phyloP scores from a whole-genome alignment of 805 yeast species.

The Jamesozyma hellenica region DNA sequence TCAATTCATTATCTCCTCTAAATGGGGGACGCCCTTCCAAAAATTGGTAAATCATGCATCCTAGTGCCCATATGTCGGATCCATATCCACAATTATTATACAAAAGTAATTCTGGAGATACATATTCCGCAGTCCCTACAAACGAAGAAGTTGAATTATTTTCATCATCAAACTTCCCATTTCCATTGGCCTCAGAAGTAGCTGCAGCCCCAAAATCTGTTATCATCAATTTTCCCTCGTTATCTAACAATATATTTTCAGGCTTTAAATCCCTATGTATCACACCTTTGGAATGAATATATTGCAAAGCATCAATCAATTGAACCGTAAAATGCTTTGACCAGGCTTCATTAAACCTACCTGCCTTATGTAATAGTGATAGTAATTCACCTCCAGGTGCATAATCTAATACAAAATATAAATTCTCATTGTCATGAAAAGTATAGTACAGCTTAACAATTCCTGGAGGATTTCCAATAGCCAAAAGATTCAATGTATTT shows the following conservation, averaged over 20 bases:
- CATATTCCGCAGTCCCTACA: conserved; percentile 96
- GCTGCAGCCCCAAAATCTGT: conserved; percentile 98
- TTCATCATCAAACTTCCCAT: conserved; percentile 14
- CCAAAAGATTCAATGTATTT: conserved; percentile 68
- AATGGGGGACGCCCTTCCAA: conserved; percentile 82
- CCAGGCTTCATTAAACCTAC: conserved; percentile 66
- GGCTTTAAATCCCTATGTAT: conserved; percentile 94
- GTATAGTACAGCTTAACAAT: conserved; percentile 86
- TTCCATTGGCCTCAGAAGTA: conserved; percentile 26
- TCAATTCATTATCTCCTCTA: conserved; percentile 74
- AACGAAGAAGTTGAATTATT: conserved; percentile 47
- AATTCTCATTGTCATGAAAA: conserved; percentile 80
- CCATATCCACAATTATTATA: conserved; percentile 73
- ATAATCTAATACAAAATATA: conserved; percentile 86
- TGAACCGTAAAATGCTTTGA: conserved; percentile 76
- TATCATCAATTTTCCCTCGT: conserved; percentile 78
- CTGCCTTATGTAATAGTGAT: conserved; percentile 64
- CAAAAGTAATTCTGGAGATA: conserved; percentile 79
- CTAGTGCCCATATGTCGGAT: conserved; percentile 89
- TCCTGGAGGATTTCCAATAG: conserved; percentile 80
- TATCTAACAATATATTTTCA: conserved; percentile 77
- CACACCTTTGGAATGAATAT: conserved; percentile 81
- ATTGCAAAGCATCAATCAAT: conserved; percentile 80
- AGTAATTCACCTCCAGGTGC: conserved; percentile 94
- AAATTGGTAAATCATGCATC: conserved; percentile 78